These are phyloP conservation scores for Ochromonas danica DNA, from an alignment of 108 stramenopile species.

Conservation along the genomic window DNA sequence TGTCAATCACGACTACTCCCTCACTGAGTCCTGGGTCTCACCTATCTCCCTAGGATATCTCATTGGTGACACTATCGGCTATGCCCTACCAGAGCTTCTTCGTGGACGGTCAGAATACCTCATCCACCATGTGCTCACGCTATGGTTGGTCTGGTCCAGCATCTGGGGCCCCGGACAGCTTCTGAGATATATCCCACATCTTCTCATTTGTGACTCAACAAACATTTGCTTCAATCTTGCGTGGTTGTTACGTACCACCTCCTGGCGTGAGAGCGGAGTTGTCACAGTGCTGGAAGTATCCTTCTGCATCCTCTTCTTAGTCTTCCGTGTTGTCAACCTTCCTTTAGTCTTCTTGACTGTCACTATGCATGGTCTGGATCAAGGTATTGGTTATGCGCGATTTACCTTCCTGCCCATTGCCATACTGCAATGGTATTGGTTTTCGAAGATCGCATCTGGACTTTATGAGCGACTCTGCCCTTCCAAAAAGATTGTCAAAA, in stretches of 20 bases:
- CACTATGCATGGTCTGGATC: neutral
- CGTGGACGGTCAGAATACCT: neutral
- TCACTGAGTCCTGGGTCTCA: neutral
- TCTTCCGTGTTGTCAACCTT: neutral
- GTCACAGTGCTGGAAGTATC: neutral
- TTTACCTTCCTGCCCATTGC: neutral
- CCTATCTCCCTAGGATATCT: neutral
- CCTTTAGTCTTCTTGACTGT: neutral
- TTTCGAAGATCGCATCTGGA: neutral
- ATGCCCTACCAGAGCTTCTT: neutral
- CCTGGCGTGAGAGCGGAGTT: neutral
- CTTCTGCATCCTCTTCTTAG: neutral
- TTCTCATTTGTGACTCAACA: neutral
- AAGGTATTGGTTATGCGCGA: neutral
- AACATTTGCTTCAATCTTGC: constrained; percentile 8
- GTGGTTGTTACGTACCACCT: neutral
- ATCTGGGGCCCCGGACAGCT: neutral
- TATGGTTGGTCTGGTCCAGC: neutral
- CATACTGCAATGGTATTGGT: constrained; percentile 21
- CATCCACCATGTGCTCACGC: neutral
- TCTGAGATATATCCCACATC: neutral
- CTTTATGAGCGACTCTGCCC: neutral
- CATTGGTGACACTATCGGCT: constrained; percentile 1
- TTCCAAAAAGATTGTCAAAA: neutral
- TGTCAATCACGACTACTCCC: neutral